A percentile compares a stretch with the other conserved stretches of the same genome.
phyloP scores from a whole-genome alignment of 140 eudicot genomes.

The Senecio squalidus region DNA sequence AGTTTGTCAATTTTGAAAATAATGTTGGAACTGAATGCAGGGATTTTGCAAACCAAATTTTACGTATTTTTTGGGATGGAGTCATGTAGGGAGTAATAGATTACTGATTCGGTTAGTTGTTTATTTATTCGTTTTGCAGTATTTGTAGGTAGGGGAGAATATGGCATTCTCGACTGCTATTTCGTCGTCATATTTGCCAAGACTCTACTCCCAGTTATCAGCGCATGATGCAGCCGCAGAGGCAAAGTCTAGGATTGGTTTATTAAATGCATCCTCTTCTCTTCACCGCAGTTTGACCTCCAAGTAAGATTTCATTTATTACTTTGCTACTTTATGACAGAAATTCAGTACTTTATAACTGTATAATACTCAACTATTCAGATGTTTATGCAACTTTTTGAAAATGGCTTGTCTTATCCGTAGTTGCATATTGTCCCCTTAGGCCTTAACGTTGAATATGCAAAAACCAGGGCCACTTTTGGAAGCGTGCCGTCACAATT shows the following conservation, averaged over 20 bases:
- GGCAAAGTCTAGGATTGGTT: conserved; percentile 23
- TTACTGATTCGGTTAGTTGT: no score
- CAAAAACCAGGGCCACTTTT: background rate
- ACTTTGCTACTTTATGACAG: conserved; percentile 5
- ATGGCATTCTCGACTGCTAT: conserved; percentile 35
- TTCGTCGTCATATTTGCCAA: conserved; percentile 26
- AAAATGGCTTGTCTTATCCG: no score
- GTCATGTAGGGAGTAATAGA: no score
- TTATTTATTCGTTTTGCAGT: no score
- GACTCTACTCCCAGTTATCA: conserved; percentile 26
- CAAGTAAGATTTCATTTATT: conserved; percentile 24
- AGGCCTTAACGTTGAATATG: no score
- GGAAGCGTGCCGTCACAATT: background rate
- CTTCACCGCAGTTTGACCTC: conserved; percentile 25
- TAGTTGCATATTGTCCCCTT: no score
- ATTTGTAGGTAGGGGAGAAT: background rate
- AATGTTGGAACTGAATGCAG: no score
- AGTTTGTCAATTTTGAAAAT: no score
- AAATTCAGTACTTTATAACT: no score
- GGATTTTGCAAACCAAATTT: no score
- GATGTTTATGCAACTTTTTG: background rate
- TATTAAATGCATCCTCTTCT: conserved; percentile 24
- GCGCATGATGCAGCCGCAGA: conserved; percentile 23
- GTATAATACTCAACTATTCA: background rate
- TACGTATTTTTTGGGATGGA: no score